phyloP scores from a whole-genome alignment of 257 asterid species.

The Catharanthus roseus region DNA sequence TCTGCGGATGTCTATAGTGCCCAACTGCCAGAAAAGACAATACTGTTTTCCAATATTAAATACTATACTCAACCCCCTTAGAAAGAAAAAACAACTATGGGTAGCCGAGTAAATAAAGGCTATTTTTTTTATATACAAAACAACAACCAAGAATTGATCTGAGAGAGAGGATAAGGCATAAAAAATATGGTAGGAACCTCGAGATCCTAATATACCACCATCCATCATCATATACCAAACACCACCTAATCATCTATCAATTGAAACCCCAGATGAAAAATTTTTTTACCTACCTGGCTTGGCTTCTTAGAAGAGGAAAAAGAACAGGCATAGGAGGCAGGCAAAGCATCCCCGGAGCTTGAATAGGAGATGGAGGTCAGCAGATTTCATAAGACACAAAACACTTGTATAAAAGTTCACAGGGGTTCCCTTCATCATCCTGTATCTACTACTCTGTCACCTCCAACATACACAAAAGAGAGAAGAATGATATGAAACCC shows the following conservation, averaged over 20 bases:
- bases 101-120: too few species aligned
- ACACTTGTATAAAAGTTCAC: neutral
- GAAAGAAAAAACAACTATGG: too few species aligned
- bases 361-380: neutral
- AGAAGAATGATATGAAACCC: neutral
- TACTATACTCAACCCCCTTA: too few species aligned
- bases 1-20: too few species aligned
- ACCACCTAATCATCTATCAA: too few species aligned
- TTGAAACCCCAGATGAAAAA: too few species aligned
- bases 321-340: too few species aligned
- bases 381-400: neutral
- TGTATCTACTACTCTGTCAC: neutral
- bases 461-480: neutral
- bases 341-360: too few species aligned
- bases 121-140: too few species aligned
- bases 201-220: neutral
- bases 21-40: neutral
- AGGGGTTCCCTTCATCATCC: neutral
- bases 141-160: neutral
- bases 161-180: neutral
- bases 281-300: too few species aligned
- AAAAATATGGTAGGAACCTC: neutral
- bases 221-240: neutral
- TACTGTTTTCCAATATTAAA: neutral
- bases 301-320: too few species aligned